Base-by-base conservation (phyloP, 2,329 filamentous ascomycete species). In the Sporothrix globosa region DNA sequence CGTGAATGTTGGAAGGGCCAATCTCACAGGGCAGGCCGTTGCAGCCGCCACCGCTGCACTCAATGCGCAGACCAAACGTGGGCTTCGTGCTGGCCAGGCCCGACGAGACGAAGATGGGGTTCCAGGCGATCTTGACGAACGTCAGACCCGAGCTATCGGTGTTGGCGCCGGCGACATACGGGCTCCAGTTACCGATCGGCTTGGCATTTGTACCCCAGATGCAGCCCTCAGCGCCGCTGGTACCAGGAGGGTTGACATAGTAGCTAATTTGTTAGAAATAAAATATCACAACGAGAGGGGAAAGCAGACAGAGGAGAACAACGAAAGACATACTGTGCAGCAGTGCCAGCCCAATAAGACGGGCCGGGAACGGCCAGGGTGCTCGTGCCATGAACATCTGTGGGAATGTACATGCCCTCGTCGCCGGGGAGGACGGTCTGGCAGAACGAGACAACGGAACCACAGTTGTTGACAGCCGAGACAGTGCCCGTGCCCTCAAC, bases 381-480 rank as follows among this genome's bases (percentile, higher is more conserved):
- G n/a, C 83, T 82, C 11, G 78, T 79, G 73, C 83, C 81, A 27
- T 83, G 76, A 61, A 93, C 88, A 73, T 88, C 79, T n/a, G 91
- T 94, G 19, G 91, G 91, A 75, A 93, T 93, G 74, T 93, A 83
- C 91, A 94, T 94, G 72, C 90, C 90, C 81, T 94, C 91, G 76
- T 92, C 90, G 66, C 91, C 91, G 21, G 91, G 91, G 72, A 93
- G 80, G 17, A 93, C 90, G 4, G 91, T 94, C 80, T 94, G 91
- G 80, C 91, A 94, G 80, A 91, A 92, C 2, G 91, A 87, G 69
- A 93, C 85, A 17, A 84, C 77, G 48, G 82, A 81, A 58, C 86
- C 85, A 73, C 85, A 87, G 74, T 89, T 88, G 82, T 93, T 94
- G 72, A 88, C 82, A 48, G 86, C 91, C 70, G 83, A 82, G 69